A percentile compares a stretch with the other conserved stretches of the same genome.
These are phyloP conservation scores for Ceratorhiza oryzae-sativae DNA, from an alignment of 1,284 basidiomycete species.

Conservation along the genomic window DNA sequence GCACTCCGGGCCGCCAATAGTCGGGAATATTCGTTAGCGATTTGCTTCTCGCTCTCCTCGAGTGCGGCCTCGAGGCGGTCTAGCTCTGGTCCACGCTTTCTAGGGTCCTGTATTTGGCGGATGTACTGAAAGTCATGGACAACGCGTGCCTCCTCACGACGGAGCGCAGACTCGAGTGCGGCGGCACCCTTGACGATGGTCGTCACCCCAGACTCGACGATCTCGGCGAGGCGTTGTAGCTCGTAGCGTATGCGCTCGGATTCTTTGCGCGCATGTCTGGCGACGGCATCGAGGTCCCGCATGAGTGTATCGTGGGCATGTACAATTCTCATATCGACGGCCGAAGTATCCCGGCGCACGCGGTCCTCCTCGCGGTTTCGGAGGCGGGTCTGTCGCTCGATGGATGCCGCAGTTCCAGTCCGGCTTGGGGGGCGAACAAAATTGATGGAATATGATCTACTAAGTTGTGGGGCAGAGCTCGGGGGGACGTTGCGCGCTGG, in stretches of 20 bases:
- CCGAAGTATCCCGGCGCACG: conserved; percentile 29
- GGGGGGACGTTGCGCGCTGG: not conserved
- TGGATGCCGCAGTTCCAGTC: conserved; percentile 28
- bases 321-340: conserved; percentile 17
- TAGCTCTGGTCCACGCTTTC: conserved; percentile 38
- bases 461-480: not conserved
- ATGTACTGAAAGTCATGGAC: conserved; percentile 29
- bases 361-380: conserved; percentile 33
- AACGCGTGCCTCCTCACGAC: conserved; percentile 33
- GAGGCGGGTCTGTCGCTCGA: conserved; percentile 31
- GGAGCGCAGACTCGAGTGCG: conserved; percentile 3
- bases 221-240: conserved; percentile 19
- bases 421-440: conserved; percentile 31
- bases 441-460: conserved; percentile 17
- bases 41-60: conserved; percentile 36
- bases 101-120: conserved; percentile 38
- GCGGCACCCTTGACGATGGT: conserved; percentile 9
- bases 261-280: conserved; percentile 23
- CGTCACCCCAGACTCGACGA: conserved; percentile 25
- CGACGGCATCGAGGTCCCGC: conserved; percentile 9
- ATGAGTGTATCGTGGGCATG: conserved; percentile 26
- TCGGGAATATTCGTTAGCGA: conserved; percentile 36
- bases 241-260: conserved; percentile 34
- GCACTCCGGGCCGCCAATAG: conserved; percentile 33
- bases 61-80: conserved; percentile 37